These are phyloP conservation scores for Suillus placidus DNA, from an alignment of 768 basidiomycete genomes.

Conservation along the genomic window DNA sequence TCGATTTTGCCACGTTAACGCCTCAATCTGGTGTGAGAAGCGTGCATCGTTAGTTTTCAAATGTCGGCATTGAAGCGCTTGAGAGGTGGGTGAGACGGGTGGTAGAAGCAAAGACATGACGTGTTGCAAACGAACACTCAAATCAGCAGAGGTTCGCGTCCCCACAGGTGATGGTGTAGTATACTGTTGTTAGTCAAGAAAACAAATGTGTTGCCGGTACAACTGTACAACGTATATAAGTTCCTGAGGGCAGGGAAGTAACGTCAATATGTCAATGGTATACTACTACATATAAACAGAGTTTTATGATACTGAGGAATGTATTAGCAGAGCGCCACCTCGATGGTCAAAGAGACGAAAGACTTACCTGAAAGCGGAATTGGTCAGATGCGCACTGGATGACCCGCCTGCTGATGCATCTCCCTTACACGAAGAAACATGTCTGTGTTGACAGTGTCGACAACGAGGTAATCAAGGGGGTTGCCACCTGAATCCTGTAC, in stretches of 20 bases:
- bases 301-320: not conserved
- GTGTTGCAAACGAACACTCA: no score
- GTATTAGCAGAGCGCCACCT: not conserved
- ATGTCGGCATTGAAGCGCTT: no score
- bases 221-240: no score
- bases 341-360: not conserved
- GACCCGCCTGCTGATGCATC: not conserved
- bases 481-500: conserved; percentile 25
- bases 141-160: no score
- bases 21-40: conserved; percentile 44
- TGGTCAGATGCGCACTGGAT: not conserved
- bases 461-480: no score
- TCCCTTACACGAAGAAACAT: no score
- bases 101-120: conserved; percentile 28
- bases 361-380: not conserved
- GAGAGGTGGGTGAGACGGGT: conserved; percentile 19
- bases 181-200: no score
- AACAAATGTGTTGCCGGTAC: no score
- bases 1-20: conserved; percentile 55
- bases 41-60: conserved; percentile 34
- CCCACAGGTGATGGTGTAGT: no score
- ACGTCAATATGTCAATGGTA: no score
- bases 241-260: no score
- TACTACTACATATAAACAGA: not conserved
- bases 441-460: no score